Evolutionary conservation across 2,329 filamentous ascomycete species (phyloP), one percentile per base, ranked within the genome.

Genomic region (Fusarium nelsonii): DNA sequence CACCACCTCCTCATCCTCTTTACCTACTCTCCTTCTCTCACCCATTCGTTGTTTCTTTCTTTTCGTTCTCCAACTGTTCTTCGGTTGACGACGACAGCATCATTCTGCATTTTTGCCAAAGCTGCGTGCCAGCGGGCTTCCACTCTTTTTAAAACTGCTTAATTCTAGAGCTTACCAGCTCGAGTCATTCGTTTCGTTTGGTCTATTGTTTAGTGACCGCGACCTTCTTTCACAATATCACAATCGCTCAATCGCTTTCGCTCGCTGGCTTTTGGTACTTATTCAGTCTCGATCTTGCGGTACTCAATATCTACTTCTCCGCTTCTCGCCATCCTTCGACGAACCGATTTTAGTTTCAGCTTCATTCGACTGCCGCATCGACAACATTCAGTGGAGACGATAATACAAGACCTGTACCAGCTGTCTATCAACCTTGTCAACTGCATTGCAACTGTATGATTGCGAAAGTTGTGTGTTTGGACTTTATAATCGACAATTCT

Each of bases 71-170:
- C 70, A 69, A 71, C 74, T 75, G 72, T 77, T 78, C 78, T 82
- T 78, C 78, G 80, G 75, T 73, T 59, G 71, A 73, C 64, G 63
- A 72, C 71, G 67, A 65, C 70, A 69, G 66, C 43, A 64, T 52
- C 62, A 41, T 51, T 62, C 68, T 65, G 69, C 65, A 69, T 63
- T 67, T 58, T 56, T 57, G 60, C 61, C 79, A 64, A 69, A 70
- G 66, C 63, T 71, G 84, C 84, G 84, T 85, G 84, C 83, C 82
- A 84, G 84, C 84, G 79, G 86, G 85, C 84, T 80, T 81, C 81
- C 87, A 83, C 52, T 75, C 74, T 75, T 72, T 76, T 75, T 58
- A 51, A n/a, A 44, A 59, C 54, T 62, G 66, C 63, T 72, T 74
- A 69, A 74, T 73, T 51, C 54, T 59, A 59, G 69, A 63, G 71